phyloP scores from a whole-genome alignment of 495 filamentous ascomycete species.

The Penicillium paradoxum region DNA sequence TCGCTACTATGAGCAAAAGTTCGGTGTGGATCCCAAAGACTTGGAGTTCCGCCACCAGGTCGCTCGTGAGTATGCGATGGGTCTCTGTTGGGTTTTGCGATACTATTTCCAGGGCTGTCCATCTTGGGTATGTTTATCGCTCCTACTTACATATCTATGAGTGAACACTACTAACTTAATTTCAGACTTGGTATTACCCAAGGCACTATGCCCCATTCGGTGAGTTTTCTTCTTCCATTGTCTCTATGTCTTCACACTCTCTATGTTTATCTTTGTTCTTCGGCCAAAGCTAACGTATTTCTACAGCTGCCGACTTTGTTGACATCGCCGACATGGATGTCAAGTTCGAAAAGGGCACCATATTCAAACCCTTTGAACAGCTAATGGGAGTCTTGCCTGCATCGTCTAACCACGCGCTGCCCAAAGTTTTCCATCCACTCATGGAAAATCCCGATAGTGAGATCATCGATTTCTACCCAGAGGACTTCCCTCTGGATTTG shows the following conservation, averaged over 20 bases:
- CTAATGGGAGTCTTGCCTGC: constrained; percentile 97
- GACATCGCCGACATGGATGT: constrained; percentile 74
- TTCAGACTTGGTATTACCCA: constrained; percentile 89
- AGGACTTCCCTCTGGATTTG: constrained; percentile 85
- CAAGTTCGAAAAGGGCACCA: constrained; percentile 77
- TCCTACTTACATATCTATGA: neutral
- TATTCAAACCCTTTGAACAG: constrained; percentile 93
- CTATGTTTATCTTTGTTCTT: neutral
- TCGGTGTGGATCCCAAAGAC: constrained; percentile 76
- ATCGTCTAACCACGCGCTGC: constrained; percentile 85
- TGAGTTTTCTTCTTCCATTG: constrained; percentile 47
- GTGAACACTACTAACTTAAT: neutral
- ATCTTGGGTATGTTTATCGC: constrained; percentile 50
- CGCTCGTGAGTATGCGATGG: constrained; percentile 89
- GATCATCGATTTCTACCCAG: constrained; percentile 96
- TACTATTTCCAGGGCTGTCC: constrained; percentile 99
- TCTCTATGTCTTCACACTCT: neutral
- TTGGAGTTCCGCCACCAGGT: constrained; percentile 86
- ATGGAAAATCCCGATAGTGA: constrained; percentile 85
- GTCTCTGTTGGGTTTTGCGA: constrained; percentile 92
- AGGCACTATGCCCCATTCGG: constrained; percentile 79
- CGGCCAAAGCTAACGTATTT: neutral
- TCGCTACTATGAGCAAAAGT: constrained; percentile 97
- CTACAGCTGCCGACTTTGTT: constrained; percentile 76
- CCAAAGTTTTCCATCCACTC: constrained; percentile 74